Evolutionary conservation across 2,329 filamentous ascomycete genomes (phyloP), one percentile per base, ranked within the genome.

Genomic region (Diplodia seriata): DNA sequence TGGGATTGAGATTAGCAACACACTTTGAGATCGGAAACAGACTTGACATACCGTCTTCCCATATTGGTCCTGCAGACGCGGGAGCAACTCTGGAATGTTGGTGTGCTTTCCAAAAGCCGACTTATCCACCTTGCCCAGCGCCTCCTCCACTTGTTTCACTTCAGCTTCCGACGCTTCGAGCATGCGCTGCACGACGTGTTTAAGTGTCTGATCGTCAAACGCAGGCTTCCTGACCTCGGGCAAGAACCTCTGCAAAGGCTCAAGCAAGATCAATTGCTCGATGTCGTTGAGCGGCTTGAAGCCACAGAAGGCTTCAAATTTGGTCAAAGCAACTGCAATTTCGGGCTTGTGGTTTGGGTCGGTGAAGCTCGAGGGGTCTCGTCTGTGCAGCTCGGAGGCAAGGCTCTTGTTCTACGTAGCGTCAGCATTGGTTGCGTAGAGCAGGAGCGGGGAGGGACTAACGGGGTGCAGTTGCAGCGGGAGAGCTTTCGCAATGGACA

Each of bases 311-410:
- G 90, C 87, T 76, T 93, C 90, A 72, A 94, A 93, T 26, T 87
- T 85, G 14, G 85, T 84, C 0, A 93, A 79, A 0, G 91, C 90
- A 1, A 94, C 81, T 0, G 91, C 90, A 65, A 94, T 93, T 75
- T 94, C 91, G 1, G 91, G 91, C 78, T 93, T 93, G 81, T 93
- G 90, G 76, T 93, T 93, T 2, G 85, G 80, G 71, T 94, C 90
- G 1, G 86, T 86, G 76, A 91, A 93, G 68, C 87, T 85, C 2
- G 86, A 78, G 0, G 90, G 90, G 66, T 92, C 83, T 70, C 87
- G 76, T 66, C 84, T 75, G 78, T 93, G 89, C 2, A 93, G 83
- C 72, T 88, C 83, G 9, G 83, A 79, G 0, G 91, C 86, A 1
- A 93, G 84, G 0, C 85, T 81, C 73, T 90, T 91, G 79, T 93